phyloP scores from a whole-genome alignment of 495 filamentous ascomycete species.

The Parathielavia appendiculata region DNA sequence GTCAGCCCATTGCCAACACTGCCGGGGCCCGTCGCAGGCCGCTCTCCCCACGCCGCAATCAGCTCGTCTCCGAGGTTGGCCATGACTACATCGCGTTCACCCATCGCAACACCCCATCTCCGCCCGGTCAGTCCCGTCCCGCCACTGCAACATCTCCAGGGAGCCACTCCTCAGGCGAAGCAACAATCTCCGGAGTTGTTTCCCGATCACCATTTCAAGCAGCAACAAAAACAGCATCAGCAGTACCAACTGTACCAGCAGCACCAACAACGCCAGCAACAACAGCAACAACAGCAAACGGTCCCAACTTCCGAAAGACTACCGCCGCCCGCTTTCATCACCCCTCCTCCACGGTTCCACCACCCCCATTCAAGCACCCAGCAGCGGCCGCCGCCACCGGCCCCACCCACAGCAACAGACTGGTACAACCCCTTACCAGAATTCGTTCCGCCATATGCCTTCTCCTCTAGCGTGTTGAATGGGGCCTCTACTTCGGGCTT shows the following conservation, averaged over 20 bases:
- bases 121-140: constrained; percentile 17
- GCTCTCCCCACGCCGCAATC: constrained; percentile 9
- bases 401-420: constrained; percentile 32
- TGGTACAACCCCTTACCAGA: constrained; percentile 48
- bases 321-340: constrained; percentile 33
- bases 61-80: constrained; percentile 22
- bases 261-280: constrained; percentile 11
- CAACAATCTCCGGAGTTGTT: neutral
- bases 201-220: constrained; percentile 9
- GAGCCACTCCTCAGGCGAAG: constrained; percentile 4
- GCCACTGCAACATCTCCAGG: constrained; percentile 4
- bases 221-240: constrained; percentile 8
- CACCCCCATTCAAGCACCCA: constrained; percentile 28
- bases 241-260: constrained; percentile 6
- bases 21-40: constrained; percentile 28
- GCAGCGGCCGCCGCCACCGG: constrained; percentile 36
- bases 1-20: constrained; percentile 26
- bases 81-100: constrained; percentile 4
- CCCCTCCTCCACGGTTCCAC: constrained; percentile 29
- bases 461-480: constrained; percentile 13
- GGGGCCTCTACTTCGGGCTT: neutral
- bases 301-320: constrained; percentile 15
- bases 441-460: constrained; percentile 45
- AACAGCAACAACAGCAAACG: constrained; percentile 23
- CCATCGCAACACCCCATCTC: constrained; percentile 25